phyloP scores from a whole-genome alignment of 805 yeast species.

The Wickerhamomyces ciferrii region DNA sequence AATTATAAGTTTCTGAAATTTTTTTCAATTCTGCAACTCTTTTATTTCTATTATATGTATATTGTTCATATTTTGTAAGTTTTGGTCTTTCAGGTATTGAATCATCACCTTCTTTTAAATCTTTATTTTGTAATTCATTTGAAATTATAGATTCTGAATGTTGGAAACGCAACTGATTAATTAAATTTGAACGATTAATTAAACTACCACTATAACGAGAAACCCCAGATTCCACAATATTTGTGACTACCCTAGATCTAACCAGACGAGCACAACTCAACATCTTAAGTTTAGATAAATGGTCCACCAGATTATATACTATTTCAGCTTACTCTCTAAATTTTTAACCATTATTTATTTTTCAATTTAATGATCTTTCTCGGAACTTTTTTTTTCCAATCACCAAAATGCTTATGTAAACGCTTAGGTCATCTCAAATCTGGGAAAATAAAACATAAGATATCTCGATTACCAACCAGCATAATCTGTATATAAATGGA shows the following conservation, averaged over 20 bases:
- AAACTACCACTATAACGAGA: neutral
- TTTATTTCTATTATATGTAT: neutral
- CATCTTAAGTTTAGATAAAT: neutral
- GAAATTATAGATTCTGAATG: neutral
- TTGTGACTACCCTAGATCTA: neutral
- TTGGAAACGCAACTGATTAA: neutral
- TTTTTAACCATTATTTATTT: neutral
- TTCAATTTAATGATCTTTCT: neutral
- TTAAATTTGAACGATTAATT: neutral
- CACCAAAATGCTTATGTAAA: neutral
- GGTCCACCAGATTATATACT: no score
- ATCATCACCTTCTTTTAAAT: no score
- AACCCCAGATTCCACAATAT: neutral
- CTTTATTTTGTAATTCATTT: no score
- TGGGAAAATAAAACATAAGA: neutral
- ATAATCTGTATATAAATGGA: neutral
- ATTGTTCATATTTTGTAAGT: neutral
- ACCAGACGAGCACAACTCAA: neutral
- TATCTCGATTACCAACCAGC: no score
- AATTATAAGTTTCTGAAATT: neutral
- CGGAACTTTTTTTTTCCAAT: no score
- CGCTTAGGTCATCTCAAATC: no score
- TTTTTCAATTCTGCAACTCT: neutral
- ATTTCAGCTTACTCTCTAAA: no score
- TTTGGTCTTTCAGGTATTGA: no score